Conservation (phyloP, 495 filamentous ascomycete genomes). For the Penicillium argentinense region DNA sequence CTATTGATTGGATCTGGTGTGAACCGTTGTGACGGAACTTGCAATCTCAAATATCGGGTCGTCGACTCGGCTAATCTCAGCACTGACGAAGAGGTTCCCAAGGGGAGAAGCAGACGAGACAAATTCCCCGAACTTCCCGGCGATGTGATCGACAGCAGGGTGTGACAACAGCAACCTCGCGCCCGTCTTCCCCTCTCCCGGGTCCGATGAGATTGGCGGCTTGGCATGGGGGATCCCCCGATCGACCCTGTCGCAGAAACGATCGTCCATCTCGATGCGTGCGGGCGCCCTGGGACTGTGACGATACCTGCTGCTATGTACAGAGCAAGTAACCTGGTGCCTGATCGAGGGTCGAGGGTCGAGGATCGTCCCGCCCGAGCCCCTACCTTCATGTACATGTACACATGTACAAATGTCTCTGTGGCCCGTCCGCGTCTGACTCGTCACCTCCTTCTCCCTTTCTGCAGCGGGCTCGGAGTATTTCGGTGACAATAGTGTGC, state of each 20-base stretch:
- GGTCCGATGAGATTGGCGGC: not conserved
- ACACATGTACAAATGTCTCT: slow-evolving; percentile 8
- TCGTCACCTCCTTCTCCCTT: slow-evolving; percentile 1
- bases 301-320: too few species aligned
- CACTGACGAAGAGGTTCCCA: too few species aligned
- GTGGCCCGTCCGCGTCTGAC: not conserved
- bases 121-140: slow-evolving; percentile 15
- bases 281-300: too few species aligned
- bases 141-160: slow-evolving; percentile 15
- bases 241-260: slow-evolving; percentile 11
- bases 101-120: not conserved
- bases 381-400: too few species aligned
- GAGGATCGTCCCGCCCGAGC: too few species aligned
- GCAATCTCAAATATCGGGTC: slow-evolving; percentile 35
- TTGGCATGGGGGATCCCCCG: slow-evolving; percentile 17
- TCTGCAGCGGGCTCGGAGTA: slow-evolving; percentile 9
- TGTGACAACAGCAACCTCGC: slow-evolving; percentile 12
- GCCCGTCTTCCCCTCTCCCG: not conserved
- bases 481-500: slow-evolving; percentile 16
- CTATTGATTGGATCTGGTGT: slow-evolving; percentile 33
- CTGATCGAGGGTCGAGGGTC: too few species aligned
- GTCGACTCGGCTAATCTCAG: too few species aligned
- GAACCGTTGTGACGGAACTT: slow-evolving; percentile 28
- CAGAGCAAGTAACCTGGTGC: too few species aligned
- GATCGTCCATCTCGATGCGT: slow-evolving; percentile 3